A percentile compares a stretch with the other conserved stretches of the same genome.
Conservation (phyloP, 1,139 yeast genomes). For the Hansenula sp. region DNA sequence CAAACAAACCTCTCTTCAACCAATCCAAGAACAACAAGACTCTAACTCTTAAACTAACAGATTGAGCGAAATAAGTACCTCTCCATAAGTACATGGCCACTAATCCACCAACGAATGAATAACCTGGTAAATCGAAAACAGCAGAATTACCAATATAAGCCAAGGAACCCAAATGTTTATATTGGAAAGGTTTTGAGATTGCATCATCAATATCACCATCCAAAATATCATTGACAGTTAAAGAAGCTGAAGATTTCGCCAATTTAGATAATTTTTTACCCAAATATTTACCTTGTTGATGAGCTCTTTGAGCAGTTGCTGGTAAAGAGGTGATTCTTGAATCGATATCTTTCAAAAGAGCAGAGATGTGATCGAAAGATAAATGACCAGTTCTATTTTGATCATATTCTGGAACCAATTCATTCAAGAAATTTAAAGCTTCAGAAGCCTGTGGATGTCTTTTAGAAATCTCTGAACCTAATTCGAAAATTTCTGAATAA, state of each 20-base stretch:
- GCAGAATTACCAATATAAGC: conserved; percentile 67
- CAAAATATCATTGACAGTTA: conserved; percentile 36
- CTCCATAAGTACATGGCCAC: conserved; percentile 68
- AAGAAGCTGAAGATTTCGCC: conserved; percentile 36
- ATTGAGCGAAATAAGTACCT: conserved; percentile 60
- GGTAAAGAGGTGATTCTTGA: conserved; percentile 60
- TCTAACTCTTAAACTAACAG: conserved; percentile 56
- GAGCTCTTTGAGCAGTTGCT: conserved; percentile 67
- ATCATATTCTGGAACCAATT: conserved; percentile 48
- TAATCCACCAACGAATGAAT: conserved; percentile 53
- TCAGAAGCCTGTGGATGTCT: conserved; percentile 57
- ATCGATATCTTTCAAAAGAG: conserved; percentile 48
- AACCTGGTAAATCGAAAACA: conserved; percentile 58
- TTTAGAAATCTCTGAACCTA: conserved; percentile 41
- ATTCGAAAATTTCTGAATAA: conserved; percentile 40
- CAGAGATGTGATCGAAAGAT: conserved; percentile 43
- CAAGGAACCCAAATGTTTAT: conserved; percentile 55
- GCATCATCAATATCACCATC: conserved; percentile 51
- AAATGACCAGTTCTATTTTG: conserved; percentile 41
- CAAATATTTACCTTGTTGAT: conserved; percentile 59
- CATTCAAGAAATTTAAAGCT: conserved; percentile 46
- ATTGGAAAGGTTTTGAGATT: conserved; percentile 51
- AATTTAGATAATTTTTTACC: conserved; percentile 51
- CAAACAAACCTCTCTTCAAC: conserved; percentile 59
- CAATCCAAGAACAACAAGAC: conserved; percentile 58